phyloP scores from a whole-genome alignment of 1,284 basidiomycete species.

The Ustilago crameri region DNA sequence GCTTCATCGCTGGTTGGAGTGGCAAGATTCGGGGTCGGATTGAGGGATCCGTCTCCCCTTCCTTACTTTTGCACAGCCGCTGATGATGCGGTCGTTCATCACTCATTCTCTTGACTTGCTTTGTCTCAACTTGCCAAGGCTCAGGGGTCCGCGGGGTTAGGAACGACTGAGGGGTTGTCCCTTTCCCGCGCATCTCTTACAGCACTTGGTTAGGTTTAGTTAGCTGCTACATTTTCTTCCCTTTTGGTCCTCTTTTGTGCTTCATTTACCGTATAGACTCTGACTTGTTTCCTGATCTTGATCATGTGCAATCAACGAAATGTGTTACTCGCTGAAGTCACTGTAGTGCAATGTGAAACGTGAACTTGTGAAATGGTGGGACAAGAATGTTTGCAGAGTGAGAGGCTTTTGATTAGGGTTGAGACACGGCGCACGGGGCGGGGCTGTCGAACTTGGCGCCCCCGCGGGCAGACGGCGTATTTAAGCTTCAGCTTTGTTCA shows the following conservation, averaged over 20 bases:
- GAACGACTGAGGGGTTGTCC: conserved; percentile 43
- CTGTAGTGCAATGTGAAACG: no score
- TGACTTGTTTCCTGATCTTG: conserved; percentile 19
- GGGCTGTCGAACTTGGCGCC: not conserved
- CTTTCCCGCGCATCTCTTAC: not conserved
- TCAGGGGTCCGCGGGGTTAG: no score
- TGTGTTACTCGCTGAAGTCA: not conserved
- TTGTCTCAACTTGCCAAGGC: not conserved
- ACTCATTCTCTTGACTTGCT: not conserved
- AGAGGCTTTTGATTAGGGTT: not conserved
- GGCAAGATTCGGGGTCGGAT: conserved; percentile 11
- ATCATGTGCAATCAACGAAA: not conserved
- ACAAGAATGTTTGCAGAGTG: no score
- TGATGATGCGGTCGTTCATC: not conserved
- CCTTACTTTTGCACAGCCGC: not conserved
- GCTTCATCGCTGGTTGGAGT: not conserved
- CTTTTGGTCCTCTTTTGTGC: conserved; percentile 7
- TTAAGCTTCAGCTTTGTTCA: no score
- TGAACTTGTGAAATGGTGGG: no score
- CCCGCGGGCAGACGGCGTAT: not conserved
- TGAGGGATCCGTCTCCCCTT: conserved; percentile 41
- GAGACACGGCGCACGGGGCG: not conserved
- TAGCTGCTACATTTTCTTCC: conserved; percentile 5
- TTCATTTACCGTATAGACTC: conserved; percentile 39
- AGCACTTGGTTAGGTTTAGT: not conserved